Evolutionary conservation across 2,329 filamentous ascomycete genomes (phyloP).

Genomic region (Pyricularia sp.): DNA sequence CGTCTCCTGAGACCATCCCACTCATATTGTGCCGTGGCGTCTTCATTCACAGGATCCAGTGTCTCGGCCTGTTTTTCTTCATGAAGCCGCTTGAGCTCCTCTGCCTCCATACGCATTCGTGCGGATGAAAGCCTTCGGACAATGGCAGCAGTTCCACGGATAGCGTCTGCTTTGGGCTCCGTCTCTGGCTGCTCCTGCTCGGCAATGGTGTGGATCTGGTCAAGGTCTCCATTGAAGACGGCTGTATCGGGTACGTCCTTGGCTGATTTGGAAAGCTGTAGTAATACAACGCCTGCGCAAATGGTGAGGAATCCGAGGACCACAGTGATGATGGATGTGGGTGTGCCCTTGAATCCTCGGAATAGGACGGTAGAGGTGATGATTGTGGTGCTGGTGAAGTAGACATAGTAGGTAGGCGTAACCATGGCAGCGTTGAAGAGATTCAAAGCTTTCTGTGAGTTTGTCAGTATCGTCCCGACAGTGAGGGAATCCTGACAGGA

Average conservation of each 20-base stretch:
- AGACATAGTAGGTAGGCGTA: constrained; percentile 96
- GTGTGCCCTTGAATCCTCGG: constrained; percentile 81
- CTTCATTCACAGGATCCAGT: constrained; percentile 64
- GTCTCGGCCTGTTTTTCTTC: constrained; percentile 61
- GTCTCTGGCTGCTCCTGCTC: constrained; percentile 93
- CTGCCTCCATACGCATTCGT: constrained; percentile 63
- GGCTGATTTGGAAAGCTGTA: constrained; percentile 95
- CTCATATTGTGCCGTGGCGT: constrained; percentile 55
- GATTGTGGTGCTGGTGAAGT: constrained; percentile 93
- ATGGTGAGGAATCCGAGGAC: constrained; percentile 91
- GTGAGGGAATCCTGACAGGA: background rate
- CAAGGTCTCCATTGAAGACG: constrained; percentile 82
- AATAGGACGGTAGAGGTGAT: constrained; percentile 88
- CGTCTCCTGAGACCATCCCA: constrained; percentile 85
- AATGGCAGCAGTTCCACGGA: constrained; percentile 80
- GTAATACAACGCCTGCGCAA: constrained; percentile 77
- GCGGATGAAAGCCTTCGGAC: constrained; percentile 67
- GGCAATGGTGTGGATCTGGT: constrained; percentile 89
- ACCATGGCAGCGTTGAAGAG: constrained; percentile 94
- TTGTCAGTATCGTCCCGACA: background rate
- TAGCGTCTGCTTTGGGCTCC: constrained; percentile 91
- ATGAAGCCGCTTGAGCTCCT: constrained; percentile 65
- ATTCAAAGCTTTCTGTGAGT: constrained; percentile 83
- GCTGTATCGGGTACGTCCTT: constrained; percentile 93
- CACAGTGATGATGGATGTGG: constrained; percentile 69